phyloP scores from a whole-genome alignment of 352 stramenopile genomes.

The Phytophthora syringae region DNA sequence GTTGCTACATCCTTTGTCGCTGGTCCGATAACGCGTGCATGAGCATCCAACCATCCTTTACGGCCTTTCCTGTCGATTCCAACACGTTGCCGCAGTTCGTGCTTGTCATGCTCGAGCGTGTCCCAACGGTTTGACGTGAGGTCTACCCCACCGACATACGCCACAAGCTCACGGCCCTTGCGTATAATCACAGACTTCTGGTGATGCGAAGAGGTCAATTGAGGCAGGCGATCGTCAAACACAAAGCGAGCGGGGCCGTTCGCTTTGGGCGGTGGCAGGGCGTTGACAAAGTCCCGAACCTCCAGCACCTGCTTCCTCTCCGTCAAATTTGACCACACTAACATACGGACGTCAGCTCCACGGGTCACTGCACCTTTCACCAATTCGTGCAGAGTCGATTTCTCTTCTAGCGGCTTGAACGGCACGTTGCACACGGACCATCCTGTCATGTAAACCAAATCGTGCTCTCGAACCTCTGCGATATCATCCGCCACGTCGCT shows the following conservation, averaged over 20 bases:
- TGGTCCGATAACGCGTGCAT: constrained; percentile 42
- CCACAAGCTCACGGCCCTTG: constrained; percentile 33
- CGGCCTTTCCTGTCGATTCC: constrained; percentile 28
- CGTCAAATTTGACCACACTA: constrained; percentile 58
- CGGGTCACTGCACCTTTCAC: constrained; percentile 33
- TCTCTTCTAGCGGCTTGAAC: constrained; percentile 39
- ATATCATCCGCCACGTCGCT: constrained; percentile 47
- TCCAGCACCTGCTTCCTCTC: constrained; percentile 48
- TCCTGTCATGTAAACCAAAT: constrained; percentile 52
- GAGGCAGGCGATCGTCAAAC: constrained; percentile 61
- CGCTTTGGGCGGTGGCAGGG: constrained; percentile 19
- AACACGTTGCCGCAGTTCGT: constrained; percentile 28
- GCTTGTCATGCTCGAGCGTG: constrained; percentile 49
- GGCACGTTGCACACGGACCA: constrained; percentile 62
- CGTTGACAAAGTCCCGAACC: constrained; percentile 52
- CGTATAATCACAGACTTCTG: constrained; percentile 66
- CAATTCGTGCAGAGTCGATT: constrained; percentile 38
- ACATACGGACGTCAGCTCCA: constrained; percentile 45
- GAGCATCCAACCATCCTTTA: constrained; percentile 61
- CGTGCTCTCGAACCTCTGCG: neutral
- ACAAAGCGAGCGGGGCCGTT: constrained; percentile 36
- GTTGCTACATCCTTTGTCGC: constrained; percentile 50
- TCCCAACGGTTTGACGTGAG: constrained; percentile 57
- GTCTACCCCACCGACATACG: constrained; percentile 56
- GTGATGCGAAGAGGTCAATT: constrained; percentile 54